These are phyloP conservation scores for Aphanomyces invadans DNA, from an alignment of 352 stramenopile species.

Conservation along the genomic window DNA sequence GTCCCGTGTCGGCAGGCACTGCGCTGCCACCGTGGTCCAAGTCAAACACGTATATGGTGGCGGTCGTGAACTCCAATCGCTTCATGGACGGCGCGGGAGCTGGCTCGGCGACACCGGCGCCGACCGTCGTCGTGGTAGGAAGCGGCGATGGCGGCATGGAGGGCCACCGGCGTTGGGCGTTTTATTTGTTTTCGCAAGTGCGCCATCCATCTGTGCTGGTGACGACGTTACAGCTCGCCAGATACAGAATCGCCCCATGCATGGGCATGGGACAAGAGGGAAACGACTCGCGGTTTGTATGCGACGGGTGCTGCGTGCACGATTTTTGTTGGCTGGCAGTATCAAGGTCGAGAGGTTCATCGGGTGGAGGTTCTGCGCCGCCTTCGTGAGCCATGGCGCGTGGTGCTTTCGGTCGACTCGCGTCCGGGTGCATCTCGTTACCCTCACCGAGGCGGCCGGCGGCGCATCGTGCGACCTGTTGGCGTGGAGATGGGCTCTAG, in stretches of 20 bases:
- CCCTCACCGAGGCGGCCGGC: too few species aligned
- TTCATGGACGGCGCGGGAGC: not conserved
- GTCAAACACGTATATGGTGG: constrained; percentile 20
- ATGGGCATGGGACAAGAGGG: too few species aligned
- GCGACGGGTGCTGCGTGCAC: not conserved
- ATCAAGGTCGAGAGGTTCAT: not conserved
- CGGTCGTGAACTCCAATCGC: constrained; percentile 6
- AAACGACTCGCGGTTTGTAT: not conserved
- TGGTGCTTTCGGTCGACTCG: too few species aligned
- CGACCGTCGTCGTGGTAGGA: not conserved
- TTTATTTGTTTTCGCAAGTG: constrained; percentile 16
- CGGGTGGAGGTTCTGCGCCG: too few species aligned
- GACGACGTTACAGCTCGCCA: constrained; percentile 10
- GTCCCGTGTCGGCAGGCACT: constrained; percentile 12
- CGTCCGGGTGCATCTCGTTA: too few species aligned
- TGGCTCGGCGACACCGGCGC: not conserved
- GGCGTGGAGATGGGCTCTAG: too few species aligned
- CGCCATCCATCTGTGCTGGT: not conserved
- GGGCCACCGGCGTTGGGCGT: not conserved
- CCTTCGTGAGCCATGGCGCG: too few species aligned
- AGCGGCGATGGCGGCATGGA: not conserved
- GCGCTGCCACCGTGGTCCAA: constrained; percentile 17
- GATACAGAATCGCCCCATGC: constrained; percentile 4
- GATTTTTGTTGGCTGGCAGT: not conserved
- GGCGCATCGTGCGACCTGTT: too few species aligned